These are phyloP conservation scores for Pseudocercospora fijiensis DNA, from an alignment of 2,329 filamentous ascomycete genomes.

Conservation along the genomic window DNA sequence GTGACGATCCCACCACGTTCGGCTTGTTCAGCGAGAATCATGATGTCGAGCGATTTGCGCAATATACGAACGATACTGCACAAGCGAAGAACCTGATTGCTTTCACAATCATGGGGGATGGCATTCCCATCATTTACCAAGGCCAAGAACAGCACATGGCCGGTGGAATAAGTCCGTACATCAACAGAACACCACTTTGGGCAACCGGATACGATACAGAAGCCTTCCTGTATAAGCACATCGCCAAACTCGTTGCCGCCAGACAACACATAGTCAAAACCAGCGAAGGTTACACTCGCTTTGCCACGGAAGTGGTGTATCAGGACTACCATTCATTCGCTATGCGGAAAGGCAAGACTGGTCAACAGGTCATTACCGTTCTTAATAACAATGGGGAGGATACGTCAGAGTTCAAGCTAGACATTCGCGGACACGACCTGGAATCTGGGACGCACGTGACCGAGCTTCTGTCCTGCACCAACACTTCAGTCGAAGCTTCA, in stretches of 20 bases:
- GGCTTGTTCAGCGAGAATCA: conserved; percentile 46
- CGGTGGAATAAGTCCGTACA: conserved; percentile 34
- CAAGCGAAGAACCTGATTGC: conserved; percentile 43
- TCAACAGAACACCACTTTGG: conserved; percentile 45
- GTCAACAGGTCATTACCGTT: conserved; percentile 46
- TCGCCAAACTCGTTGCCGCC: conserved; percentile 44
- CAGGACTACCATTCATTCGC: conserved; percentile 46
- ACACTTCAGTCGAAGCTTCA: conserved; percentile 30
- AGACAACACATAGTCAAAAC: conserved; percentile 45
- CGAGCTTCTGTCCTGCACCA: conserved; percentile 39
- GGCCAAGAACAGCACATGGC: conserved; percentile 46
- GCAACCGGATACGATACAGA: conserved; percentile 41
- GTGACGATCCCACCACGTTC: conserved; percentile 42
- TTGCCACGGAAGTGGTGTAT: conserved; percentile 47
- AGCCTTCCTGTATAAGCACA: conserved; percentile 43
- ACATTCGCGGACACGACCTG: conserved; percentile 37
- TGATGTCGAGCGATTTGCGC: conserved; percentile 43
- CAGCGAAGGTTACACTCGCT: conserved; percentile 44
- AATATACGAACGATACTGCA: conserved; percentile 39
- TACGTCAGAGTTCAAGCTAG: conserved; percentile 38
- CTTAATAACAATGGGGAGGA: conserved; percentile 44
- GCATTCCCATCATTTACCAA: conserved; percentile 46
- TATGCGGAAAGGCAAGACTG: conserved; percentile 46
- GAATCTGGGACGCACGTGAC: conserved; percentile 31
- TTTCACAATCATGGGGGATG: conserved; percentile 43